Conservation (phyloP, 1,139 yeast species). For the Geotrichum reessii region DNA sequence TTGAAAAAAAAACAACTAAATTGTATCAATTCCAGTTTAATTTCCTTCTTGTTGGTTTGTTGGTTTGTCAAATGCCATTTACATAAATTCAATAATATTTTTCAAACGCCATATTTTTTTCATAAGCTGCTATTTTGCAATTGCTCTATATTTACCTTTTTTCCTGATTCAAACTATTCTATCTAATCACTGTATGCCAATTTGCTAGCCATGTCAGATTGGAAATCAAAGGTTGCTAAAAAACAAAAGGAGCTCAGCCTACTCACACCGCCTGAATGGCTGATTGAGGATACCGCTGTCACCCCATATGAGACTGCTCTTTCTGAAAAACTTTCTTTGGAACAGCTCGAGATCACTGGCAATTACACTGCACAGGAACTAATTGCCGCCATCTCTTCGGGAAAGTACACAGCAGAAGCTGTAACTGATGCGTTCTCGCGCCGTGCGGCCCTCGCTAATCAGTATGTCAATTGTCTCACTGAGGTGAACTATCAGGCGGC, state of each 20-base stretch:
- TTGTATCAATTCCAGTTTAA: neutral
- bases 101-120: too few relatives aligned
- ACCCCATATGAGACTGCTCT: constrained; percentile 8
- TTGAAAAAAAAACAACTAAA: neutral
- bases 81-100: too few relatives aligned
- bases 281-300: constrained; percentile 3
- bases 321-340: constrained; percentile 20
- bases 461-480: constrained; percentile 31
- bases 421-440: constrained; percentile 51
- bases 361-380: constrained; percentile 31
- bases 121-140: too few relatives aligned
- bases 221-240: constrained; percentile 6
- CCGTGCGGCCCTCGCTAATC: constrained; percentile 46
- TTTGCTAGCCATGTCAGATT: constrained; percentile 5
- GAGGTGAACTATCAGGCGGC: constrained; percentile 32
- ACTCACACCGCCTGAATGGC: constrained; percentile 17
- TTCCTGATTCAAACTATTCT: neutral
- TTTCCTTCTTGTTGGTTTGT: neutral
- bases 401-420: constrained; percentile 42
- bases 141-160: neutral
- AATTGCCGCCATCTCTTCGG: constrained; percentile 38
- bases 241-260: constrained; percentile 2
- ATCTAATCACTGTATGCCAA: neutral
- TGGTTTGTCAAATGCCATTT: neutral
- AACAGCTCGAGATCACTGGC: constrained; percentile 28